Evolutionary conservation across 1,139 yeast species (phyloP).

Genomic region (Torulaspora pretoriensis): DNA sequence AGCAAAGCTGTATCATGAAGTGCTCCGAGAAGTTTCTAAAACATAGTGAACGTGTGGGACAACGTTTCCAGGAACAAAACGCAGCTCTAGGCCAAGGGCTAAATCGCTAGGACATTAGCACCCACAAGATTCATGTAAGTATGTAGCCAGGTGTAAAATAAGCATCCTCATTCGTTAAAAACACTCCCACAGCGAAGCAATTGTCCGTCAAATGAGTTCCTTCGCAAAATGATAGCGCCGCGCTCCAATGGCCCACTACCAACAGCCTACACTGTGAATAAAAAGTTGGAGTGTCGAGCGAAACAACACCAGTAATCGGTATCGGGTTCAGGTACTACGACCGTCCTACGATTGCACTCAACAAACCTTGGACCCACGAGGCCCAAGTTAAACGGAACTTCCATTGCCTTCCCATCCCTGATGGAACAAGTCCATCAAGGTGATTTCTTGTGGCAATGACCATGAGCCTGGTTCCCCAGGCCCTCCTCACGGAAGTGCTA

Average conservation of each 20-base stretch:
- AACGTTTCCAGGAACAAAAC: conserved; percentile 97
- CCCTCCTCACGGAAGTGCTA: conserved; percentile 29
- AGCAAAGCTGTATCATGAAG: conserved; percentile 77
- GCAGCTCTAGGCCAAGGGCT: conserved; percentile 49
- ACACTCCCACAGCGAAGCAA: too few species aligned
- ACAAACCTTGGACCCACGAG: conserved; percentile 28
- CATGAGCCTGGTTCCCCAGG: conserved; percentile 27
- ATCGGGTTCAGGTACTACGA: conserved; percentile 32
- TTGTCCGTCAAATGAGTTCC: not conserved
- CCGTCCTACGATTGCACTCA: conserved; percentile 39
- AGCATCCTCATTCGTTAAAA: not conserved
- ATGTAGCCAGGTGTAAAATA: conserved; percentile 6
- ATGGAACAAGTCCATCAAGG: conserved; percentile 10
- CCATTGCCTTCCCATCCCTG: conserved; percentile 35
- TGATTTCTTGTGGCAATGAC: conserved; percentile 27
- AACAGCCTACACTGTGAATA: not conserved
- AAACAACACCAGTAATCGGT: conserved; percentile 36
- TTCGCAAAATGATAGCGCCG: conserved; percentile 1
- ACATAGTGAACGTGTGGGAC: conserved; percentile 97
- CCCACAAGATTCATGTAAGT: conserved; percentile 11
- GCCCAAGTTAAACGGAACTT: conserved; percentile 28
- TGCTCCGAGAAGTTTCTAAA: conserved; percentile 97
- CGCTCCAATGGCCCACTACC: not conserved
- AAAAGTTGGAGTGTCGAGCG: conserved; percentile 7
- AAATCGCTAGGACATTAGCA: conserved; percentile 28